These are phyloP conservation scores for Triangularia verruculosa DNA, from an alignment of 2,329 filamentous ascomycete species.

Conservation along the genomic window DNA sequence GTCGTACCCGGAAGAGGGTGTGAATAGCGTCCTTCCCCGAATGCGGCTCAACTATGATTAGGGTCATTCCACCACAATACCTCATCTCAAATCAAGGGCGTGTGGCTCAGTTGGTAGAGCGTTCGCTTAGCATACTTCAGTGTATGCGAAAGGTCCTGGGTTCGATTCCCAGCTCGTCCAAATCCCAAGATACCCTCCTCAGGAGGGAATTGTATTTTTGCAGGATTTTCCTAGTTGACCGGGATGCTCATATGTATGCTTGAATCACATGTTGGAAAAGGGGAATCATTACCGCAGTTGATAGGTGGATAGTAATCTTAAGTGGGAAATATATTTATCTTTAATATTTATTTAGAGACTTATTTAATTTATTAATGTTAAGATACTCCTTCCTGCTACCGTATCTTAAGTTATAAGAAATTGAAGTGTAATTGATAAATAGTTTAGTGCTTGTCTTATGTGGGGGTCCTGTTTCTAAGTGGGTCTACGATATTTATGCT, in stretches of 20 bases:
- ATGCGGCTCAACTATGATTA: background rate
- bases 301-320: too few species aligned
- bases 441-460: too few species aligned
- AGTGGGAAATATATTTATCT: too few species aligned
- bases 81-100: conserved; percentile 1
- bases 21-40: background rate
- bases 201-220: background rate
- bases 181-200: background rate
- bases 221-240: background rate
- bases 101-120: conserved; percentile 14
- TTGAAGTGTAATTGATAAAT: too few species aligned
- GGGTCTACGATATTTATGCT: background rate
- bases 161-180: conserved; percentile 13
- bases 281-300: too few species aligned
- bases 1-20: background rate
- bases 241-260: background rate
- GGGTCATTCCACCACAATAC: background rate
- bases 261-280: too few species aligned
- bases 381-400: too few species aligned
- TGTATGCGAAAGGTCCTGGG: conserved; percentile 10
- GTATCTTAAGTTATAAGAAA: too few species aligned
- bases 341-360: too few species aligned
- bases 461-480: background rate
- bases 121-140: conserved; percentile 7
- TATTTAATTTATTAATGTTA: too few species aligned